Percentiles rank a stretch among this genome's conserved stretches.
Evolutionary conservation across 2,329 filamentous ascomycete genomes (phyloP).

Genomic region (Claviceps fusiformis): DNA sequence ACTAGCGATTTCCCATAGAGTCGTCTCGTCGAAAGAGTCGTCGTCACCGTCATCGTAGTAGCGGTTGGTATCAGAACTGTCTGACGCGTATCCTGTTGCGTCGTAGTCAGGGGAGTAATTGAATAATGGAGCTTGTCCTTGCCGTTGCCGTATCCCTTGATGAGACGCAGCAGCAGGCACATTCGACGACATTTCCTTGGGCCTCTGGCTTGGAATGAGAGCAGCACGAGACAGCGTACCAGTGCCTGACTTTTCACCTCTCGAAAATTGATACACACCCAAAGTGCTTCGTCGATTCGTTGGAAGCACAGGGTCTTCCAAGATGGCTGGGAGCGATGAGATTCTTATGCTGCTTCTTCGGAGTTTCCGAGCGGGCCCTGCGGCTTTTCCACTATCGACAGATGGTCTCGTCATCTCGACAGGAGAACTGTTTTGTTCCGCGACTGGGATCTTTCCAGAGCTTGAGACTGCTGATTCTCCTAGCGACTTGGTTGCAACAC

Average conservation of each 20-base stretch:
- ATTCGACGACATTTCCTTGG: constrained; percentile 37
- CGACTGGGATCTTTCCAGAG: not conserved
- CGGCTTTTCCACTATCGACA: no score
- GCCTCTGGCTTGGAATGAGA: constrained; percentile 9
- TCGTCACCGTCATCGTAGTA: constrained; percentile 19
- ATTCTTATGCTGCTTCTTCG: constrained; percentile 41
- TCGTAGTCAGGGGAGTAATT: constrained; percentile 46
- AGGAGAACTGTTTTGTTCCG: not conserved
- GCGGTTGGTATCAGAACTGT: constrained; percentile 15
- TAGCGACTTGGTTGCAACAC: not conserved
- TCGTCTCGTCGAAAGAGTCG: constrained; percentile 43
- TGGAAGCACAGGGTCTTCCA: constrained; percentile 47
- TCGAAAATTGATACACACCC: constrained; percentile 53
- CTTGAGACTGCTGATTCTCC: not conserved
- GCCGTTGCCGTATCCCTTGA: constrained; percentile 22
- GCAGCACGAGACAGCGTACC: constrained; percentile 21
- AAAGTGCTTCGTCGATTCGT: constrained; percentile 44
- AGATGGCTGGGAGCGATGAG: constrained; percentile 48
- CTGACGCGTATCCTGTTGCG: constrained; percentile 9
- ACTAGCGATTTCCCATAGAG: constrained; percentile 50
- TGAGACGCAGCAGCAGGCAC: constrained; percentile 21
- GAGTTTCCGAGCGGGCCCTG: no score
- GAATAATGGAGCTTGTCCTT: constrained; percentile 37
- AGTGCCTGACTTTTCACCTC: constrained; percentile 49
- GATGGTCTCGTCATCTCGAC: not conserved